A percentile compares a stretch with the other conserved stretches of the same genome.
These are phyloP conservation scores for Talaromyces pinophilus DNA, from an alignment of 2,329 filamentous ascomycete genomes.

Conservation along the genomic window DNA sequence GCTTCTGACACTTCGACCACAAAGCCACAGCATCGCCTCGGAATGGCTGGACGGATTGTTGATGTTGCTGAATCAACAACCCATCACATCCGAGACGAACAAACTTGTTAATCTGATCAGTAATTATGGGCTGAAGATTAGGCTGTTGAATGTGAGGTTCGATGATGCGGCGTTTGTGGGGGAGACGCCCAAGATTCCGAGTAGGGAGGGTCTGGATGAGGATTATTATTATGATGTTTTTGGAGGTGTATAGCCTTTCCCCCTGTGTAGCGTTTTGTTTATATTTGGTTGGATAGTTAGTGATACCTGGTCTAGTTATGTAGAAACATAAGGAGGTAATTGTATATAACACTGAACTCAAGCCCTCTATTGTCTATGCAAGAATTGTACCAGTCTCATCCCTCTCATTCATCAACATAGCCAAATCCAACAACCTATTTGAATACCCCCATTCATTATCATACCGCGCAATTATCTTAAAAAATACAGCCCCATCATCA, in stretches of 20 bases:
- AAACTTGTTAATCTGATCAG: slow-evolving; percentile 82
- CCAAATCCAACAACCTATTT: not conserved
- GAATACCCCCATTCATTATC: not conserved
- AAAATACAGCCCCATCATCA: no score
- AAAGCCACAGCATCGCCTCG: slow-evolving; percentile 78
- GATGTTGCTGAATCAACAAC: slow-evolving; percentile 91
- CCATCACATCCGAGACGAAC: slow-evolving; percentile 94
- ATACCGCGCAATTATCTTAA: not conserved
- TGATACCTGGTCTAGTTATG: slow-evolving; percentile 1
- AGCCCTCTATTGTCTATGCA: not conserved
- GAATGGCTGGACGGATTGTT: slow-evolving; percentile 96
- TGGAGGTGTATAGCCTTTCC: slow-evolving; percentile 33
- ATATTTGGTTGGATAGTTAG: not conserved
- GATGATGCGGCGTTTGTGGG: slow-evolving; percentile 71
- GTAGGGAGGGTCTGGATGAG: slow-evolving; percentile 81
- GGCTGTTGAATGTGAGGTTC: slow-evolving; percentile 85
- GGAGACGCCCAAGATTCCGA: slow-evolving; percentile 76
- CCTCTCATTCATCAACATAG: not conserved
- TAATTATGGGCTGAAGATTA: slow-evolving; percentile 89
- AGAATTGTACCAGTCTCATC: not conserved
- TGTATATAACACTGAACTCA: not conserved
- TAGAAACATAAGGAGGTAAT: not conserved
- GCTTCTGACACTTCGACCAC: slow-evolving; percentile 79
- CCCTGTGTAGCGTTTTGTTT: not conserved
- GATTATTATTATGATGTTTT: slow-evolving; percentile 89